These are phyloP conservation scores for Aspergillus chevalieri DNA, from an alignment of 2,329 filamentous ascomycete species.

Conservation along the genomic window DNA sequence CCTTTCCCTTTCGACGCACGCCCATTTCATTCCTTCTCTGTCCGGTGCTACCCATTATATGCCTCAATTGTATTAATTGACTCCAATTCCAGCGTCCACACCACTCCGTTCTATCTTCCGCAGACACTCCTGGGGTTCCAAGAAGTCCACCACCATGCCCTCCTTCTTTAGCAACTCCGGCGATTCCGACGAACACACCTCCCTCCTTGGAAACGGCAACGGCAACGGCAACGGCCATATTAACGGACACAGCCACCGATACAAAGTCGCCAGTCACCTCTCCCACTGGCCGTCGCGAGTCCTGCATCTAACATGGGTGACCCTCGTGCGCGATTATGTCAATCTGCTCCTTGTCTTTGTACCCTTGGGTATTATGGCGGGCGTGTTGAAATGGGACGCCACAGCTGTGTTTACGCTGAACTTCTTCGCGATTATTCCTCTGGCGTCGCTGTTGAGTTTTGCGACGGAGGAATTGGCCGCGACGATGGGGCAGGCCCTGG, in stretches of 20 bases:
- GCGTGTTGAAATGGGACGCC: conserved; percentile 54
- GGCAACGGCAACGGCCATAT: conserved; percentile 14
- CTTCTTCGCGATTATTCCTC: conserved; percentile 59
- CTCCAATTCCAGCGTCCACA: neutral
- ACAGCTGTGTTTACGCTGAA: conserved; percentile 57
- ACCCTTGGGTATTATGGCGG: conserved; percentile 57
- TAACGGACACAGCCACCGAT: conserved; percentile 10
- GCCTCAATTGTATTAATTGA: neutral
- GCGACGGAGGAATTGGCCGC: conserved; percentile 58
- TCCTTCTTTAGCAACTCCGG: conserved; percentile 24
- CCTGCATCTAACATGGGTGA: conserved; percentile 37
- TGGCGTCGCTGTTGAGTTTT: conserved; percentile 58
- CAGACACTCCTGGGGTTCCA: conserved; percentile 23
- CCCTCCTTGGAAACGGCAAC: neutral
- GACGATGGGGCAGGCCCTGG: conserved; percentile 56
- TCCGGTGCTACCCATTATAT: neutral
- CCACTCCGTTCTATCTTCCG: conserved; percentile 25
- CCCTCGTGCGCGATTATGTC: conserved; percentile 47
- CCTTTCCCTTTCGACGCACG: neutral
- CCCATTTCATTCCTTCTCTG: neutral
- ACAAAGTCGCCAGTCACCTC: conserved; percentile 32
- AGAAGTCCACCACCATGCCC: conserved; percentile 25
- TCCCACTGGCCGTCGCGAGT: conserved; percentile 35
- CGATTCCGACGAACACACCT: conserved; percentile 23
- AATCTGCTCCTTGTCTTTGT: conserved; percentile 60